phyloP scores from a whole-genome alignment of 2,329 filamentous ascomycete genomes.

The Fusarium robinianum region DNA sequence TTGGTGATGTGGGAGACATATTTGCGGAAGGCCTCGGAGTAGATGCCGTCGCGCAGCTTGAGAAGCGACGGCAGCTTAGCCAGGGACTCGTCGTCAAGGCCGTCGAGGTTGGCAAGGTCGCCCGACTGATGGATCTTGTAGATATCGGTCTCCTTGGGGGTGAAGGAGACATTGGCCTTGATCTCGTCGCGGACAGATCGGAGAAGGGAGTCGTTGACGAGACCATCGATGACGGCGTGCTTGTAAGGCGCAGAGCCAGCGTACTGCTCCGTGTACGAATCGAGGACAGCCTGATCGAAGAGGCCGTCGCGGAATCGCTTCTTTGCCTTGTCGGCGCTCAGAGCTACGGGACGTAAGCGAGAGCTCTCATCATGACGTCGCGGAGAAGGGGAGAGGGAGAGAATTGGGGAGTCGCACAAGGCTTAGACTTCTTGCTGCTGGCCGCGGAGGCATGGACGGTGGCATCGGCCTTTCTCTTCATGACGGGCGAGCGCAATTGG shows the following conservation, averaged over 20 bases:
- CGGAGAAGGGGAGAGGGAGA: not conserved
- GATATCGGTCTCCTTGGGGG: conserved; percentile 98
- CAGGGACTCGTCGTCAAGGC: conserved; percentile 83
- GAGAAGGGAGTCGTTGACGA: conserved; percentile 81
- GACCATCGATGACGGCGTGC: conserved; percentile 82
- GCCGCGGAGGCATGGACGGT: conserved; percentile 49
- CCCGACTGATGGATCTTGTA: conserved; percentile 99
- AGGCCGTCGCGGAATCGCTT: conserved; percentile 68
- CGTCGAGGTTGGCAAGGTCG: conserved; percentile 94
- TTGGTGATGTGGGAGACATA: conserved; percentile 87
- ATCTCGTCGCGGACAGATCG: conserved; percentile 89
- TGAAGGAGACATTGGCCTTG: conserved; percentile 88
- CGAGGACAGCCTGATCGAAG: conserved; percentile 63
- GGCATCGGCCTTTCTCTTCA: conserved; percentile 65
- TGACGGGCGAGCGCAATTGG: conserved; percentile 38
- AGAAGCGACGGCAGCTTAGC: conserved; percentile 88
- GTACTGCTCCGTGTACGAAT: conserved; percentile 65
- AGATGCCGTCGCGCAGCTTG: conserved; percentile 88
- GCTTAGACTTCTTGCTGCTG: conserved; percentile 59
- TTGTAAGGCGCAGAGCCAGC: conserved; percentile 75
- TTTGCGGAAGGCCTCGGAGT: conserved; percentile 85
- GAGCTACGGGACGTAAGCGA: conserved; percentile 43
- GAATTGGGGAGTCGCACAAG: conserved; percentile 43
- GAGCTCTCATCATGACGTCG: conserved; percentile 14
- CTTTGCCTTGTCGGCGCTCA: conserved; percentile 55